These are phyloP conservation scores for Alternaria consortialis DNA, from an alignment of 2,329 filamentous ascomycete species.

Conservation along the genomic window DNA sequence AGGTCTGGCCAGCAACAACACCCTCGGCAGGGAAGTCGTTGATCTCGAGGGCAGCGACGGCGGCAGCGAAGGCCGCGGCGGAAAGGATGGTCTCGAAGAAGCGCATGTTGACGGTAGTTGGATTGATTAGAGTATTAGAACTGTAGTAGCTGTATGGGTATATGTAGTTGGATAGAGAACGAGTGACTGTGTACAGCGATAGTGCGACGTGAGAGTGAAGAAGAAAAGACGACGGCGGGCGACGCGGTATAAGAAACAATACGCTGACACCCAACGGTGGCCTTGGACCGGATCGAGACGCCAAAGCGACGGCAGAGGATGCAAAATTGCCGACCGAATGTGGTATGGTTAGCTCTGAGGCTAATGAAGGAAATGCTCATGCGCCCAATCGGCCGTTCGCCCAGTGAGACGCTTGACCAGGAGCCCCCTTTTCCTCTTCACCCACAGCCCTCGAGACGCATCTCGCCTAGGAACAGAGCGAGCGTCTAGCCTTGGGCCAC, in stretches of 20 bases:
- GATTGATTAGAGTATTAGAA: slow-evolving; percentile 28
- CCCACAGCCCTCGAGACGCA: slow-evolving; percentile 13
- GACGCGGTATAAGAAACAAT: slow-evolving; percentile 27
- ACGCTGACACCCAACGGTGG: slow-evolving; percentile 20
- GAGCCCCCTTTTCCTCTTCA: slow-evolving; percentile 30
- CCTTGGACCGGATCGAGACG: slow-evolving; percentile 23
- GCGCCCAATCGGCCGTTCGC: slow-evolving; percentile 34
- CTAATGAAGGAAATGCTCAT: slow-evolving; percentile 31
- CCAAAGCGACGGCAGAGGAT: slow-evolving; percentile 46
- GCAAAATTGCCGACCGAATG: slow-evolving; percentile 39
- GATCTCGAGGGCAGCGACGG: slow-evolving; percentile 58
- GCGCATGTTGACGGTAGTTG: slow-evolving; percentile 56
- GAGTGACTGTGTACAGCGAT: slow-evolving; percentile 40
- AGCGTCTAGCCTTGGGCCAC: slow-evolving; percentile 21
- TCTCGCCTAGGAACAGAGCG: slow-evolving; percentile 18
- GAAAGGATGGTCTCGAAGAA: slow-evolving; percentile 60
- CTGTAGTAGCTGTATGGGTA: slow-evolving; percentile 23
- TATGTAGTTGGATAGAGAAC: slow-evolving; percentile 30
- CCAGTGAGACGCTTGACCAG: slow-evolving; percentile 21
- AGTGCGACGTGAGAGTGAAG: slow-evolving; percentile 29
- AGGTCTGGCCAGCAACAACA: slow-evolving; percentile 59
- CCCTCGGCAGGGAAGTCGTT: slow-evolving; percentile 59
- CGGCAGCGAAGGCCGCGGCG: slow-evolving; percentile 48
- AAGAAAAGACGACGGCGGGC: slow-evolving; percentile 24
- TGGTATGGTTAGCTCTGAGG: slow-evolving; percentile 29